Conservation (phyloP, 2,329 filamentous ascomycete genomes). For the Neocucurbitaria cava region DNA sequence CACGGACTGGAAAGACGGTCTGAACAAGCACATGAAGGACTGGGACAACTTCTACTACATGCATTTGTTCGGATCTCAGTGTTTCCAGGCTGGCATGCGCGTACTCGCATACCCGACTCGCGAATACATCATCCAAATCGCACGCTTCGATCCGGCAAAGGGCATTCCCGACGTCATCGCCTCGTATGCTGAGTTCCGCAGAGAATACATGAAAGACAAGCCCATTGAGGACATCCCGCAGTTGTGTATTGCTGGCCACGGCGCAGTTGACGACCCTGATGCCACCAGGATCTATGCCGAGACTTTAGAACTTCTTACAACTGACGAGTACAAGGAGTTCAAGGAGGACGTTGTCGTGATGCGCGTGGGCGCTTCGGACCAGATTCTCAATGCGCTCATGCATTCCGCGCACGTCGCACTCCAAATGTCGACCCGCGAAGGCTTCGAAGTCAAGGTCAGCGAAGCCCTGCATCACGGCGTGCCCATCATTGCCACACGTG, state of each 20-base stretch:
- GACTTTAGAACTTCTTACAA: conserved; percentile 70
- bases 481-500: conserved; percentile 76
- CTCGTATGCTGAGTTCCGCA: conserved; percentile 75
- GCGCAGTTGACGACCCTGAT: conserved; percentile 82
- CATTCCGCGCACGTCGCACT: conserved; percentile 75
- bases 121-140: conserved; percentile 80
- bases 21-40: conserved; percentile 76
- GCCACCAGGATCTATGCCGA: conserved; percentile 74
- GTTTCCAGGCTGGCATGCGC: conserved; percentile 66
- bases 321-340: conserved; percentile 60
- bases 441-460: conserved; percentile 86
- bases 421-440: conserved; percentile 81
- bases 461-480: conserved; percentile 82
- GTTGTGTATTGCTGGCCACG: conserved; percentile 78
- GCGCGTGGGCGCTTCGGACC: conserved; percentile 78
- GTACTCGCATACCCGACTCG: conserved; percentile 65
- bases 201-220: conserved; percentile 62
- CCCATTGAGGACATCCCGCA: conserved; percentile 66
- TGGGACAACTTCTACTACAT: conserved; percentile 78
- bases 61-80: conserved; percentile 72
- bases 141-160: conserved; percentile 84
- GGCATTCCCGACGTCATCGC: conserved; percentile 80
- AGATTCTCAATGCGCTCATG: conserved; percentile 78
- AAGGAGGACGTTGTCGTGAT: conserved; percentile 72
- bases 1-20: conserved; percentile 82